Evolutionary conservation across 257 asterid species (phyloP), one percentile per base, ranked within the genome.

Genomic region (Mentha longifolia): DNA sequence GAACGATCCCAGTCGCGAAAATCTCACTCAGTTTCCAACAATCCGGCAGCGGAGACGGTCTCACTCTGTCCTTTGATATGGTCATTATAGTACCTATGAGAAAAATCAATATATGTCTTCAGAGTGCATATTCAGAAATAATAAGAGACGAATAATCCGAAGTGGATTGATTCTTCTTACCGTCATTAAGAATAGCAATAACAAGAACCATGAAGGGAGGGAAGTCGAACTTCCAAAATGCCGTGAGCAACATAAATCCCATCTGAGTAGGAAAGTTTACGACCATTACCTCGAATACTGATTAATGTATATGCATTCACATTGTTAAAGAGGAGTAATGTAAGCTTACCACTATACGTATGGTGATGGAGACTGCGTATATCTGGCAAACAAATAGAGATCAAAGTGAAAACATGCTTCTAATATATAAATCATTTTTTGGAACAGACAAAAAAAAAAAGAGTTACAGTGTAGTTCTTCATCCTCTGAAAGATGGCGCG

Each of bases 181-280:
- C 94, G 22, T 87, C 89, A 39, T 87, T 87, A 45, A 87, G 86
- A 64, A 85, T 83, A 52, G 94, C 94, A 57, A 87, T 87, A 77
- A 87, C 85, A 67, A 87, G 87, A 67, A 85, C 91, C 94, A 87
- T 87, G 25, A 87, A 87, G 8, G 94, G 94, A 42, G 91, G 89
- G 37, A 87, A 87, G 79, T 85, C 82, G 16, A 81, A 87, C 76
- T 73, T 78, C 91, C 94, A 85, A 76, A 87, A 80, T 16, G 84
- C 89, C 22, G 82, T 85, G 49, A 87, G 85, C 85, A 87, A 70
- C 87, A 87, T 30, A 61, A 87, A 83, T 33, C 94, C 94, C 30
- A 87, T 60, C 94, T 83, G 87, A 9, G 14, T 42, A 11, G 39
- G 39, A 35, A 35, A 35, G 39, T 35, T 66, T n/a, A n/a, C n/a